phyloP scores from a whole-genome alignment of 2,329 filamentous ascomycete species.

The Sclerotinia trifoliorum region DNA sequence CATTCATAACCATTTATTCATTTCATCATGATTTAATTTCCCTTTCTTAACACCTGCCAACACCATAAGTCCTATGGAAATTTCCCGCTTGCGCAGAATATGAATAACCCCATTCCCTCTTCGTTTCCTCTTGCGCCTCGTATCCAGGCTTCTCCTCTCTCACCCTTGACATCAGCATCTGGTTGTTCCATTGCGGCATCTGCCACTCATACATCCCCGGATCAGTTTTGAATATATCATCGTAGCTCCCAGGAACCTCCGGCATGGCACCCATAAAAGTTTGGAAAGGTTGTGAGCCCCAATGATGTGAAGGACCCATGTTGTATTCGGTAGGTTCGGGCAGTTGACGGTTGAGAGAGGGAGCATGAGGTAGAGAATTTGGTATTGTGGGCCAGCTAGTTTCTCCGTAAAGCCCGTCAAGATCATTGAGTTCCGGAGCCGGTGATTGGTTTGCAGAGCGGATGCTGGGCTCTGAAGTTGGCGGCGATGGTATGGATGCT shows the following conservation, averaged over 20 bases:
- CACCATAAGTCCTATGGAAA: constrained; percentile 21
- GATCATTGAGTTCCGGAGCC: constrained; percentile 28
- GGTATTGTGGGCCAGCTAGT: constrained; percentile 34
- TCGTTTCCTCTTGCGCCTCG: constrained; percentile 31
- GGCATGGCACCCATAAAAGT: constrained; percentile 40
- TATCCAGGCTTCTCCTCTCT: constrained; percentile 36
- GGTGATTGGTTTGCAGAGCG: constrained; percentile 24
- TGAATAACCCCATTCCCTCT: constrained; percentile 28
- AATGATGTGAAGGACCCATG: constrained; percentile 32
- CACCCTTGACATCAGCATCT: constrained; percentile 36
- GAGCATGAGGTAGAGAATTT: constrained; percentile 29
- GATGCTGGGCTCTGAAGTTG: constrained; percentile 29
- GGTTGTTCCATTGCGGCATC: constrained; percentile 33
- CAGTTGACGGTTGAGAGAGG: constrained; percentile 12
- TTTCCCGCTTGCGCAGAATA: constrained; percentile 20
- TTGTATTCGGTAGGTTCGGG: constrained; percentile 29
- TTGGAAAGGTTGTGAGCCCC: constrained; percentile 37
- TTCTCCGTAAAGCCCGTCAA: constrained; percentile 37
- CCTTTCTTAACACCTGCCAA: constrained; percentile 19
- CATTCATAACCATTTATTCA: constrained; percentile 7
- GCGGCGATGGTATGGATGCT: constrained; percentile 34
- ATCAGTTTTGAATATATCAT: constrained; percentile 39
- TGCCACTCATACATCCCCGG: constrained; percentile 38
- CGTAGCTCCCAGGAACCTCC: constrained; percentile 34
- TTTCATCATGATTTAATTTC: constrained; percentile 17